Evolutionary conservation across 75 land plant genomes (phyloP).

Genomic region (Pinus albicaulis): DNA sequence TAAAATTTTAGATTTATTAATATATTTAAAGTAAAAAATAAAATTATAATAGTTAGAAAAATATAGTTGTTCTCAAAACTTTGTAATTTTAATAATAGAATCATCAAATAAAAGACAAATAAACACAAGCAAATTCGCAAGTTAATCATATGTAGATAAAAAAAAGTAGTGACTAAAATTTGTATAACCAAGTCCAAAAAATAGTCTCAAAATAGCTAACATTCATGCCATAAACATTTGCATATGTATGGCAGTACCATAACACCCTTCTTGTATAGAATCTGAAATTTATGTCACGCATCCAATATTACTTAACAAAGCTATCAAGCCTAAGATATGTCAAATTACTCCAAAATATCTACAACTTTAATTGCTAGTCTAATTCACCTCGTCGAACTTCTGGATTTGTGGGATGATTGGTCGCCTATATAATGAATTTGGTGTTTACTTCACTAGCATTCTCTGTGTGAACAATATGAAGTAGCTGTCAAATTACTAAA

Average conservation of each 20-base stretch:
- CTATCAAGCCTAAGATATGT: not conserved
- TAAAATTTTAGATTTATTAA: too few species aligned
- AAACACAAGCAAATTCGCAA: too few species aligned
- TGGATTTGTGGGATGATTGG: slow-evolving; percentile 85
- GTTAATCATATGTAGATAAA: too few species aligned
- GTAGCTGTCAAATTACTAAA: not conserved
- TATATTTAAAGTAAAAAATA: too few species aligned
- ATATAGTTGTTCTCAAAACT: too few species aligned
- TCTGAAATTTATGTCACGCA: slow-evolving; percentile 24
- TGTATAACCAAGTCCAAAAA: not conserved
- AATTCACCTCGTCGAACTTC: slow-evolving; percentile 78
- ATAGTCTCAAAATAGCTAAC: slow-evolving; percentile 74
- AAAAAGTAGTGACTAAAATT: too few species aligned
- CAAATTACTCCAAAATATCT: not conserved
- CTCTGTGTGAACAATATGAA: slow-evolving; percentile 29
- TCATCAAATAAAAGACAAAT: too few species aligned
- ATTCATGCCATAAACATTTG: slow-evolving; percentile 79
- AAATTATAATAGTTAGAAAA: too few species aligned
- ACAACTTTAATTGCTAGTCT: not conserved
- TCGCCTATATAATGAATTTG: slow-evolving; percentile 74
- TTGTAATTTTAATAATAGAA: too few species aligned
- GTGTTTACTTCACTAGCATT: slow-evolving; percentile 73
- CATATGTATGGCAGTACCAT: slow-evolving; percentile 67
- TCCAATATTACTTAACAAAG: too few species aligned
- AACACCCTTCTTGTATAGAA: slow-evolving; percentile 73